These are phyloP conservation scores for Saturnispora silvae DNA, from an alignment of 805 yeast species.

Conservation along the genomic window DNA sequence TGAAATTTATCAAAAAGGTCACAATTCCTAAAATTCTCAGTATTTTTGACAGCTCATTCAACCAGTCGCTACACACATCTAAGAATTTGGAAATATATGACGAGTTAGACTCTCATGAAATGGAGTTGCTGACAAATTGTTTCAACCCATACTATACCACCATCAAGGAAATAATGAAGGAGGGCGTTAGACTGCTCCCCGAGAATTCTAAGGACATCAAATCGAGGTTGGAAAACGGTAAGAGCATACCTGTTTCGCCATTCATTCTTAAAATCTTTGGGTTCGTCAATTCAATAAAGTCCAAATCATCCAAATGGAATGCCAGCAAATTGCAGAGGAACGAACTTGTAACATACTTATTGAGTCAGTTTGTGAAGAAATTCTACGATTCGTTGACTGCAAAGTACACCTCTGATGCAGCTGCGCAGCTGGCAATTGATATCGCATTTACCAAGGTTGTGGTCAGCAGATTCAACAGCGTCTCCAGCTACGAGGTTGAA, in stretches of 20 bases:
- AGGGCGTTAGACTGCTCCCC: slow-evolving; percentile 26
- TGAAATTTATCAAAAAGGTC: slow-evolving; percentile 34
- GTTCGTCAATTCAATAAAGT: slow-evolving; percentile 19
- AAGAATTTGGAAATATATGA: slow-evolving; percentile 35
- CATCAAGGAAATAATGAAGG: slow-evolving; percentile 30
- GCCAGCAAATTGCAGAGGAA: slow-evolving; percentile 2
- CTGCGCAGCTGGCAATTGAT: slow-evolving; percentile 3
- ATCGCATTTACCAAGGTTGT: not conserved
- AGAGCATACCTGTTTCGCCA: slow-evolving; percentile 12
- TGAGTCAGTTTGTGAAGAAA: slow-evolving; percentile 5
- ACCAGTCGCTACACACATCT: slow-evolving; percentile 30
- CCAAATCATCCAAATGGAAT: slow-evolving; percentile 14
- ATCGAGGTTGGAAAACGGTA: slow-evolving; percentile 31
- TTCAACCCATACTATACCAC: slow-evolving; percentile 36
- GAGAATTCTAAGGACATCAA: slow-evolving; percentile 10
- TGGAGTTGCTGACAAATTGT: slow-evolving; percentile 43
- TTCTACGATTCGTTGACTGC: slow-evolving; percentile 3
- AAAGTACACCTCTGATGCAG: not conserved
- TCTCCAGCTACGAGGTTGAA: not conserved
- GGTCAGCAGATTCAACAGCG: slow-evolving; percentile 1
- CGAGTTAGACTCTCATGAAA: slow-evolving; percentile 38
- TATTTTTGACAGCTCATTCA: slow-evolving; percentile 41
- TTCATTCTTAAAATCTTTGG: slow-evolving; percentile 20
- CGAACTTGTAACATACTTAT: slow-evolving; percentile 2
- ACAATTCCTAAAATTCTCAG: slow-evolving; percentile 40